phyloP scores from a whole-genome alignment of 1,139 yeast genomes.

The Pichia norvegensis region DNA sequence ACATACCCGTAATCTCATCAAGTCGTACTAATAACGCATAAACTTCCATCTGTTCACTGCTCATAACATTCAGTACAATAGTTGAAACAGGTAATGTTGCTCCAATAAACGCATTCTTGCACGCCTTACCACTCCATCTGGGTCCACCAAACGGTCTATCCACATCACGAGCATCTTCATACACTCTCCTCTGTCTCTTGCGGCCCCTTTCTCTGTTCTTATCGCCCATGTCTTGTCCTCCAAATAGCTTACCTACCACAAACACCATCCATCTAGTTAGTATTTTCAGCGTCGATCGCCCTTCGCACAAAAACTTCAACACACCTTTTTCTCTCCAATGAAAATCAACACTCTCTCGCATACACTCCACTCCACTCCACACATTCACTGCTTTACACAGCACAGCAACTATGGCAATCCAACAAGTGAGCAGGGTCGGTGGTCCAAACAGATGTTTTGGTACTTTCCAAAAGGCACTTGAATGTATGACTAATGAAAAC shows the following conservation, averaged over 20 bases:
- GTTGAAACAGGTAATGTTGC: constrained; percentile 33
- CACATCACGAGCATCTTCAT: not conserved
- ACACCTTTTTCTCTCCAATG: not conserved
- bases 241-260: not conserved
- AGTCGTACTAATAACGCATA: constrained; percentile 69
- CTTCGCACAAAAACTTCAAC: not conserved
- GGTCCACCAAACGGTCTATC: not conserved
- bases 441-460: constrained; percentile 32
- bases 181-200: not conserved
- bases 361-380: not conserved
- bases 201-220: constrained; percentile 1
- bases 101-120: constrained; percentile 28
- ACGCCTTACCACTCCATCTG: constrained; percentile 38
- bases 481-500: constrained; percentile 29
- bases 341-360: not conserved
- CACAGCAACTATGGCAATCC: constrained; percentile 25
- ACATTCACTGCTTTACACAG: not conserved
- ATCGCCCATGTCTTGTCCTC: not conserved
- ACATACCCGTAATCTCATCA: constrained; percentile 66
- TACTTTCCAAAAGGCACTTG: constrained; percentile 30
- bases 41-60: constrained; percentile 82
- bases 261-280: no score
- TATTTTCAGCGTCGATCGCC: not conserved
- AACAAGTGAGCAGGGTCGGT: constrained; percentile 30
- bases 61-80: constrained; percentile 36